Evolutionary conservation across 192 early-diverging fungal genomes (phyloP).

Genomic region (Coemansia sp.): DNA sequence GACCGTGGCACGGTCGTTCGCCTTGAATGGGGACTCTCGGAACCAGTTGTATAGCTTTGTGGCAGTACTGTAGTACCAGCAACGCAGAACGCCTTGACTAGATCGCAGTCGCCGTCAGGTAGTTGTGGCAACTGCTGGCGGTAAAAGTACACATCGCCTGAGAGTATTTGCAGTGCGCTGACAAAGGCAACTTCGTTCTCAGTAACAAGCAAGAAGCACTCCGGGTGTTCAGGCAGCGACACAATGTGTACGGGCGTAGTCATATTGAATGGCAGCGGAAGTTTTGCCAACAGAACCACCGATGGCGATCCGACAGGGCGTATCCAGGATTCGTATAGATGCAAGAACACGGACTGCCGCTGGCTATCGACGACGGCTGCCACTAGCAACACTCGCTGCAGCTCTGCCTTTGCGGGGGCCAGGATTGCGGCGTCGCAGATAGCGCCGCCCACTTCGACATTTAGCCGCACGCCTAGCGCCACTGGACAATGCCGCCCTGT

Average conservation of each 20-base stretch:
- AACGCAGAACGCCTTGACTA: conserved; percentile 21
- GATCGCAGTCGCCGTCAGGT: conserved; percentile 5
- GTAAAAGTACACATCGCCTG: conserved; percentile 44
- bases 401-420: conserved; percentile 15
- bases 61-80: conserved; percentile 18
- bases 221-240: conserved; percentile 31
- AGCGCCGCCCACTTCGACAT: conserved; percentile 12
- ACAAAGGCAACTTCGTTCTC: conserved; percentile 14
- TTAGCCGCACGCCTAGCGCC: not conserved
- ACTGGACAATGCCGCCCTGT: not conserved
- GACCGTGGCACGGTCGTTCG: not conserved
- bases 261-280: conserved; percentile 36
- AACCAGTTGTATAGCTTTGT: not conserved
- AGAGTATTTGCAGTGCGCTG: conserved; percentile 43
- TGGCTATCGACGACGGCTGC: conserved; percentile 32
- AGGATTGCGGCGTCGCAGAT: conserved; percentile 46
- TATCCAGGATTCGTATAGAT: conserved; percentile 46
- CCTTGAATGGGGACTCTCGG: not conserved
- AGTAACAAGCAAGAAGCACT: conserved; percentile 39
- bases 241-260: conserved; percentile 31
- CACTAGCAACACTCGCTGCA: conserved; percentile 33
- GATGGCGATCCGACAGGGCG: not conserved
- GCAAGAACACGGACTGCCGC: conserved; percentile 14
- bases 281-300: conserved; percentile 23
- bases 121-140: conserved; percentile 17